A percentile compares a stretch with the other conserved stretches of the same genome.
Conservation (phyloP, 2,329 filamentous ascomycete species). For the Cladosporium sp. region DNA sequence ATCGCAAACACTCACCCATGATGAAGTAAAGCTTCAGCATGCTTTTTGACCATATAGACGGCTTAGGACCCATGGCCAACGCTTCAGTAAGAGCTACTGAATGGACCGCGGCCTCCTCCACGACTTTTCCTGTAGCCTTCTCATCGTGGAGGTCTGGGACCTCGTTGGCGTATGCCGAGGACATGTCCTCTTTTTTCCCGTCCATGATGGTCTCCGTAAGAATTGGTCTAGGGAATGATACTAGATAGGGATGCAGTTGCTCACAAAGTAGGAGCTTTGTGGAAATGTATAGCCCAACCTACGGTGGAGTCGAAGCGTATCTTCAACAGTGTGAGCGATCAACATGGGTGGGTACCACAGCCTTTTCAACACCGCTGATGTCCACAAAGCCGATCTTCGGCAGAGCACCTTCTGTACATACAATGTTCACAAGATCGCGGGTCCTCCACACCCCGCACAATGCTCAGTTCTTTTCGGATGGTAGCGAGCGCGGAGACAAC, state of each 20-base stretch:
- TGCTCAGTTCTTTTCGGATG: not conserved
- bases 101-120: conserved; percentile 20
- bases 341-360: not conserved
- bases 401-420: not conserved
- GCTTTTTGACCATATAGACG: conserved; percentile 19
- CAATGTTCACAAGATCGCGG: not conserved
- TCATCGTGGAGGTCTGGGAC: conserved; percentile 14
- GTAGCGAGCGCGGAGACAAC: not conserved
- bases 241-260: not conserved
- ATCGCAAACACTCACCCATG: conserved; percentile 2
- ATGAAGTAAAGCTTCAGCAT: conserved; percentile 24
- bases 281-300: not conserved
- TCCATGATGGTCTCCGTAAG: conserved; percentile 35
- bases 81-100: conserved; percentile 23
- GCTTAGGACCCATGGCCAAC: conserved; percentile 18
- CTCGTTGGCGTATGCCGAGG: conserved; percentile 17
- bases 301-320: not conserved
- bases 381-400: not conserved
- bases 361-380: not conserved
- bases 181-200: conserved; percentile 36
- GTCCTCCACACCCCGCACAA: conserved; percentile 13
- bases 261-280: not conserved
- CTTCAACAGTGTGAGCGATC: not conserved
- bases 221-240: conserved; percentile 27
- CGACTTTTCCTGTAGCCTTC: conserved; percentile 16